phyloP scores from a whole-genome alignment of 306 rosid genomes.

The Hippophae tibetana region DNA sequence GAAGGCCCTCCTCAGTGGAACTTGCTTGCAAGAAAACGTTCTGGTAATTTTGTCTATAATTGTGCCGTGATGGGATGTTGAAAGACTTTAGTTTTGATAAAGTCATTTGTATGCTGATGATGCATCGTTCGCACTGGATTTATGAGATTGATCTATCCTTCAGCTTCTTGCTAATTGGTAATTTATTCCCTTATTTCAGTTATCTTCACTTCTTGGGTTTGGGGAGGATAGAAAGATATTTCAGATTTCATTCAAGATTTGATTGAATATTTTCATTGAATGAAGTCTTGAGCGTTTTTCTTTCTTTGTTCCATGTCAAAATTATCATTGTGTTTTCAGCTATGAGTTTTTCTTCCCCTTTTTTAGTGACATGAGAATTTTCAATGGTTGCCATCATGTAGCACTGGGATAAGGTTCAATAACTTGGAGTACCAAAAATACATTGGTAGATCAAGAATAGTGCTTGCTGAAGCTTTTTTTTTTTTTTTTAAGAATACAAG shows the following conservation, averaged over 20 bases:
- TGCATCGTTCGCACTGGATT: not conserved
- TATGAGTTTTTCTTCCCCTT: constrained; percentile 4
- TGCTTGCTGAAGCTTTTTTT: no score
- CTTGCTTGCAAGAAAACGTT: constrained; percentile 32
- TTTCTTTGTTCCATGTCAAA: constrained; percentile 2
- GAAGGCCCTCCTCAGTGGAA: constrained; percentile 49
- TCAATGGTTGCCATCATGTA: constrained; percentile 36
- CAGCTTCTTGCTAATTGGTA: constrained; percentile 28
- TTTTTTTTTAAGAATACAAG: no score
- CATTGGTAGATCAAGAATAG: no score
- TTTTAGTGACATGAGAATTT: constrained; percentile 27
- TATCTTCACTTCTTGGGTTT: no score
- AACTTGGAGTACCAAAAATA: constrained; percentile 21
- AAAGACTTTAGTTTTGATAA: constrained; percentile 20
- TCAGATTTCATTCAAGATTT: constrained; percentile 23
- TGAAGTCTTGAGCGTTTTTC: constrained; percentile 18
- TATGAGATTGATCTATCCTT: constrained; percentile 25
- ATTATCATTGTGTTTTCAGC: constrained; percentile 9
- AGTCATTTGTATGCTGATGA: constrained; percentile 12
- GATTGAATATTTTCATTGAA: constrained; percentile 31
- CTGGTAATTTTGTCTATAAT: constrained; percentile 55
- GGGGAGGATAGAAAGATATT: constrained; percentile 18
- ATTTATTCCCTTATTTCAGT: constrained; percentile 26
- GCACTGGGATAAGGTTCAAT: constrained; percentile 31
- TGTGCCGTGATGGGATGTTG: constrained; percentile 82